These are phyloP conservation scores for Sabuloglossum arenarium DNA, from an alignment of 495 filamentous ascomycete species.

Conservation along the genomic window DNA sequence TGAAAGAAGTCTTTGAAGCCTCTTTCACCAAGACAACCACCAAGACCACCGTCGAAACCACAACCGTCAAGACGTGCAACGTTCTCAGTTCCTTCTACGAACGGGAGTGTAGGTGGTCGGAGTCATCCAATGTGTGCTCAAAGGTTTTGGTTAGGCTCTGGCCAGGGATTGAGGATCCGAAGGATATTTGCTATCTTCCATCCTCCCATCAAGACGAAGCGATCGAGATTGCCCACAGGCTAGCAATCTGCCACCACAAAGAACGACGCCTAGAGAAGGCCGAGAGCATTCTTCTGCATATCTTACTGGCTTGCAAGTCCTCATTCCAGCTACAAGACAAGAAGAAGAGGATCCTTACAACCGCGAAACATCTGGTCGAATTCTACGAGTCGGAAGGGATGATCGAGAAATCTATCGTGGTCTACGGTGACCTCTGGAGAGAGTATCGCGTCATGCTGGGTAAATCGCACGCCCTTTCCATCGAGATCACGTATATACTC, in stretches of 20 bases:
- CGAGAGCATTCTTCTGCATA: constrained; percentile 34
- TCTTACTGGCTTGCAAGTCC: constrained; percentile 30
- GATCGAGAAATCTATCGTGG: constrained; percentile 24
- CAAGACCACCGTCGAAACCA: constrained; percentile 9
- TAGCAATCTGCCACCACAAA: constrained; percentile 24
- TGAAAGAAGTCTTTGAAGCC: constrained; percentile 23
- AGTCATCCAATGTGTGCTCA: constrained; percentile 21
- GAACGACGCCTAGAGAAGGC: constrained; percentile 25
- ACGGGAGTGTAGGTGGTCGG: constrained; percentile 21
- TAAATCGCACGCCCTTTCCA: constrained; percentile 22
- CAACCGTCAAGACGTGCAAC: constrained; percentile 17
- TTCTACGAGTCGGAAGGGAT: constrained; percentile 27
- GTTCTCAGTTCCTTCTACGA: constrained; percentile 23
- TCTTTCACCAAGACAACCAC: constrained; percentile 12
- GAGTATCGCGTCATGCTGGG: constrained; percentile 25
- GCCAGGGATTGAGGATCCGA: constrained; percentile 14
- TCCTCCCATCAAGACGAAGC: constrained; percentile 12
- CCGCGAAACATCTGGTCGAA: constrained; percentile 16
- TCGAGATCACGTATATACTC: constrained; percentile 23
- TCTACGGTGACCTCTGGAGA: constrained; percentile 24
- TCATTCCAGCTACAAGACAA: constrained; percentile 22
- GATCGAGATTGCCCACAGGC: constrained; percentile 19
- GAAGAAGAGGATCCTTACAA: constrained; percentile 16
- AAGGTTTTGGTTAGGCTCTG: constrained; percentile 23
- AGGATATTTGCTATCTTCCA: background rate